Evolutionary conservation across 2,329 filamentous ascomycete genomes (phyloP).

Genomic region (Neoscytalidium dimidiatum): DNA sequence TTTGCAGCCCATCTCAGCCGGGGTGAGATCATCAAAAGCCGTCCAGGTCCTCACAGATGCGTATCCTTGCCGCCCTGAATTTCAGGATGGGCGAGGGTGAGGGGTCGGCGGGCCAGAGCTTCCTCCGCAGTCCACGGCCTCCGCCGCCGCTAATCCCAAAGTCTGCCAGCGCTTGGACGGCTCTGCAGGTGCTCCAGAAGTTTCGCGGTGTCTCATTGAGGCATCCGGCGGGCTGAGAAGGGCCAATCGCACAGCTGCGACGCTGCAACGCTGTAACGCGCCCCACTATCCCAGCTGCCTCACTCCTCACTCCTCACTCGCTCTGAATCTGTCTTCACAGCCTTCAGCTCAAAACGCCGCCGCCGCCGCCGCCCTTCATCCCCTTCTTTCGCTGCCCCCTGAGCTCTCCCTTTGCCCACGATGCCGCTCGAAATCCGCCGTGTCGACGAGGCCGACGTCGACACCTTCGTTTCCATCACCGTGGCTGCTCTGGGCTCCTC

Average conservation of each 20-base stretch:
- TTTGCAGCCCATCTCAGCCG: too few species aligned
- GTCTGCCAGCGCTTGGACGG: background rate
- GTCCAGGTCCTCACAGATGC: too few species aligned
- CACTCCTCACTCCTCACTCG: background rate
- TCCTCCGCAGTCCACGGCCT: background rate
- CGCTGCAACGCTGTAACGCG: background rate
- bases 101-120: background rate
- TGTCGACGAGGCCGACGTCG: constrained; percentile 30
- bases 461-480: constrained; percentile 32
- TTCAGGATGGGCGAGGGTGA: too few species aligned
- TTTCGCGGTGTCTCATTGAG: background rate
- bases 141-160: background rate
- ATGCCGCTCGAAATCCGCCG: constrained; percentile 40
- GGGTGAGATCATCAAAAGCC: too few species aligned
- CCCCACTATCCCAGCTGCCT: background rate
- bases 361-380: background rate
- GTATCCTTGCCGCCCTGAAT: too few species aligned
- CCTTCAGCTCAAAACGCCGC: too few species aligned
- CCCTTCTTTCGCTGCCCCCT: background rate
- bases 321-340: too few species aligned
- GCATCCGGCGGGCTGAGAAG: background rate
- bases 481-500: constrained; percentile 29
- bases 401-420: background rate
- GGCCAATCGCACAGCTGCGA: constrained; percentile 1
- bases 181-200: background rate